Conservation (phyloP, 2,329 filamentous ascomycete genomes). For the Botryosphaeria dothidea region DNA sequence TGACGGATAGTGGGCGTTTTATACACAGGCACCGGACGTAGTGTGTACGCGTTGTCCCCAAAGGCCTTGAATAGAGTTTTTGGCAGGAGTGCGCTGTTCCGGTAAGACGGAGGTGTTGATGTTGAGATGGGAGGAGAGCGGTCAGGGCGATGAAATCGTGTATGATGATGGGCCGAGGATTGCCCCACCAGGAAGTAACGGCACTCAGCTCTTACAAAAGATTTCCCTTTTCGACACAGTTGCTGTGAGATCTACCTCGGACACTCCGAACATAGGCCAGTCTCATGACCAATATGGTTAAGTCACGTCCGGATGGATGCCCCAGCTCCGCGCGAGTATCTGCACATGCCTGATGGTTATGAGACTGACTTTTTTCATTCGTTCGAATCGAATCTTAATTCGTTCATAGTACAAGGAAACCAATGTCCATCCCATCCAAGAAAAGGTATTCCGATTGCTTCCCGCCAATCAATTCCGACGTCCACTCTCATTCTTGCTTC, state of each 20-base stretch:
- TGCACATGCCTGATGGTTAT: too few species aligned
- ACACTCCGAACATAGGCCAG: background rate
- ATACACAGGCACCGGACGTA: background rate
- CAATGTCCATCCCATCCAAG: too few species aligned
- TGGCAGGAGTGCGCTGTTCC: background rate
- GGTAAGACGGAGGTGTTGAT: background rate
- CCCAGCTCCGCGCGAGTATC: too few species aligned
- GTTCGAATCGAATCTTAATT: too few species aligned
- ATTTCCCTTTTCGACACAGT: background rate
- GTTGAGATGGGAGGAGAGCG: background rate
- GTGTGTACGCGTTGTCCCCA: background rate
- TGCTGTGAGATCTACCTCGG: background rate
- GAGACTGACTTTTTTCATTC: too few species aligned
- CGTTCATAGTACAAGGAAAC: too few species aligned
- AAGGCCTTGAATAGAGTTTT: too few species aligned
- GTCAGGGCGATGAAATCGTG: slow-evolving; percentile 1
- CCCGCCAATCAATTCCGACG: too few species aligned
- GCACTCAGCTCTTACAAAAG: background rate
- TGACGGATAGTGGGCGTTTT: background rate
- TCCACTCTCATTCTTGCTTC: too few species aligned
- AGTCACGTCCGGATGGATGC: too few species aligned
- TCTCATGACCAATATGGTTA: background rate
- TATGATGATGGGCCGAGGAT: background rate
- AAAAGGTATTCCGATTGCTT: too few species aligned
- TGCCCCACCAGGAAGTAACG: background rate